Base-by-base conservation (phyloP, 129 eudicot genomes). In the Lonicera japonica region DNA sequence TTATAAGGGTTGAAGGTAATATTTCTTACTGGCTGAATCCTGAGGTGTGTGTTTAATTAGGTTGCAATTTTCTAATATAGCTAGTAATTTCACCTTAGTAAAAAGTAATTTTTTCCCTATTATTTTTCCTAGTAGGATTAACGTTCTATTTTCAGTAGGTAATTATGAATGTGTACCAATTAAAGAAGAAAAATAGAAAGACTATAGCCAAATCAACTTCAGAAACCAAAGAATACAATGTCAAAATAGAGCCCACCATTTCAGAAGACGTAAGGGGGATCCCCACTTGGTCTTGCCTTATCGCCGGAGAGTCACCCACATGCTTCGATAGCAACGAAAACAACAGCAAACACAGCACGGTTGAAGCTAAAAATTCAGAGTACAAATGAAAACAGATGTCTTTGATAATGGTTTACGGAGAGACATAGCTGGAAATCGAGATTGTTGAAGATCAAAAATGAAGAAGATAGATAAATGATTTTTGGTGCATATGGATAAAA, bases 351-450 rank as follows among this genome's bases (percentile, higher is more conserved):
- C 1, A 25, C 13, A 50, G 11, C 9, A 25, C 22, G 7, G 57
- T n/a, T 62, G 71, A 15, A 54, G 38, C 60, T 61, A 52, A 67
- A 46, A 20, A 50, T 4, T 57, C 16, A 0, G 58, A 69, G 40
- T 12, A 54, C 39, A 63, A 60, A n/a, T n/a, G n/a, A 11, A 70
- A 69, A n/a, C 50, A 48, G 1, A 79, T 70, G 25, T 51, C 71
- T 41, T 58, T 92, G 58, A 83, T 85, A 51, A 85, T 92, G 88
- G 95, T 92, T 4, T 4, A 43, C 18, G 96, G 95, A 5, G 98
- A 92, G 63, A 85, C 98, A 0, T 75, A 87, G 81, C 62, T 92
- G 0, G 96, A 92, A 21, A 34, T 70, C 24, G 98, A 92, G 82
- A 87, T 56, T 92, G 63, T 67, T 87, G 34, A 84, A 82, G 65